Evolutionary conservation across 257 asterid species (phyloP), one percentile per base, ranked within the genome.

Genomic region (Solanum medicagineum): DNA sequence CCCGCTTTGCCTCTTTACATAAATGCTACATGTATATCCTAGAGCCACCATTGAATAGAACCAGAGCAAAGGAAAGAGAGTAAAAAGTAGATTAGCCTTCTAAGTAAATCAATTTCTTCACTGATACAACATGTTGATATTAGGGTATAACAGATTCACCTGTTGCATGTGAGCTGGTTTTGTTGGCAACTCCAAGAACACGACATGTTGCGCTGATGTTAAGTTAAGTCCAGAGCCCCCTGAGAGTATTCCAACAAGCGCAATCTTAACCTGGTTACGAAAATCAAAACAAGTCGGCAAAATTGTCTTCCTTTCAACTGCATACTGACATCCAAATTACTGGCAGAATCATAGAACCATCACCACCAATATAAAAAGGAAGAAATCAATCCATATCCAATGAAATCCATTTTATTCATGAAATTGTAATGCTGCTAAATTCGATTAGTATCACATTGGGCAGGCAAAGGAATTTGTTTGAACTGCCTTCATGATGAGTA

Each of bases 181-280:
- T 66, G 85, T 89, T 40, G 99, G 99, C 89, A 96, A 87, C 90
- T 96, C 98, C 92, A 96, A 85, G 92, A 96, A 95, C 79, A 94
- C 99, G 84, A 96, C 98, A 88, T 89, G 92, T 87, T 90, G 94
- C 7, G 99, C 99, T 63, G 98, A 89, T n/a, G 98, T 91, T 88
- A 96, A 88, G 88, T 93, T 95, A 65, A 96, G 98, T 83, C 99
- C 99, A 80, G 94, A 89, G 86, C 99, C 94, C 86, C 99, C 99
- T 85, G 99, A 97, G 86, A 95, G 94, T 85, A 96, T 95, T 88
- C 99, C 99, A 81, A 95, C 90, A 84, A 96, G 84, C 14, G 99
- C 99, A 86, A 95, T 92, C 93, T 92, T 96, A 81, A 95, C 97
- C 99, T 96, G 91, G 54, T 69, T 24, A 51, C 2, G 45, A 77